A percentile compares a stretch with the other conserved stretches of the same genome.
Conservation (phyloP, 805 yeast species). For the Saccharomycopsis sp. region DNA sequence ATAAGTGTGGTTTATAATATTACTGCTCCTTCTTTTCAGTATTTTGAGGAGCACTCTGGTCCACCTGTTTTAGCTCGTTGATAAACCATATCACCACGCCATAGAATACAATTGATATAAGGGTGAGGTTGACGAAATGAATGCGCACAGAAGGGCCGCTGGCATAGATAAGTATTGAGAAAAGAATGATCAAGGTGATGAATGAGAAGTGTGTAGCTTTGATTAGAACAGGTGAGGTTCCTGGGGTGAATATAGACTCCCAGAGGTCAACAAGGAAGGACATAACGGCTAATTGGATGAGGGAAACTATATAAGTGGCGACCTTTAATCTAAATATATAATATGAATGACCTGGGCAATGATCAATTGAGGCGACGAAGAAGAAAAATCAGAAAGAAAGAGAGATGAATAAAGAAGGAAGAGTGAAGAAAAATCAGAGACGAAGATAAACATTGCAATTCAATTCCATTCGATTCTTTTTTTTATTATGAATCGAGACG, state of each 20-base stretch:
- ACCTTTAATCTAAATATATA: too few species aligned
- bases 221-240: constrained; percentile 84
- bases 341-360: too few species aligned
- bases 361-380: too few species aligned
- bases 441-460: too few species aligned
- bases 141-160: constrained; percentile 46
- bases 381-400: too few species aligned
- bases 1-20: too few species aligned
- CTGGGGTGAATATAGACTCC: constrained; percentile 90
- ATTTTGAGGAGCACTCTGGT: too few species aligned
- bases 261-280: constrained; percentile 62
- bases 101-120: constrained; percentile 65
- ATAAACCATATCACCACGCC: constrained; percentile 85
- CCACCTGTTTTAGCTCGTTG: constrained; percentile 48
- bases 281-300: constrained; percentile 14
- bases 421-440: too few species aligned
- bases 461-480: too few species aligned
- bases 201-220: constrained; percentile 86
- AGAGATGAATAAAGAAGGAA: too few species aligned
- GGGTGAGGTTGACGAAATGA: constrained; percentile 53
- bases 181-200: constrained; percentile 49
- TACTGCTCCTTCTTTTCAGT: too few species aligned
- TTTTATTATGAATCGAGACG: too few species aligned
- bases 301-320: background rate
- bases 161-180: constrained; percentile 51